Evolutionary conservation across 352 stramenopile genomes (phyloP).

Genomic region (Pseudoperonospora humuli): DNA sequence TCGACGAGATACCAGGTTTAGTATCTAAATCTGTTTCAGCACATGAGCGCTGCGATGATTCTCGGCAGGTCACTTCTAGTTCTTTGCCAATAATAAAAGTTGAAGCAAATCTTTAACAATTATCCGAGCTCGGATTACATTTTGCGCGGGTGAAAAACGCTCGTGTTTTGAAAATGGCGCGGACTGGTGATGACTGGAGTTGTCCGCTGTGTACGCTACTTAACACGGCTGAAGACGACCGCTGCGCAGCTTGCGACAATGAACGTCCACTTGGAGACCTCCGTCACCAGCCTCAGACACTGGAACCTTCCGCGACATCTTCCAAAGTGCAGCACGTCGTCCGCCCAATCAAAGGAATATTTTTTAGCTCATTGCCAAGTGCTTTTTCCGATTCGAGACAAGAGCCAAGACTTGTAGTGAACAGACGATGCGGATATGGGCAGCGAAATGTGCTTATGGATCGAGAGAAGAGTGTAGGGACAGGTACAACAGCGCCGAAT

Average conservation of each 20-base stretch:
- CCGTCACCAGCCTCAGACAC: neutral
- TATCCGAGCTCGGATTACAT: too few species aligned
- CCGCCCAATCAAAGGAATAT: conserved; percentile 25
- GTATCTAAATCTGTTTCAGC: too few species aligned
- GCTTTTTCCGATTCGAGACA: conserved; percentile 16
- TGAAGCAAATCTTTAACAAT: too few species aligned
- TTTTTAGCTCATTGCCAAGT: conserved; percentile 31
- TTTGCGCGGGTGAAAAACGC: neutral
- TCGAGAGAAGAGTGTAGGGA: conserved; percentile 5
- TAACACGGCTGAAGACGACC: conserved; percentile 36
- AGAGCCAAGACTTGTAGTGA: conserved; percentile 31
- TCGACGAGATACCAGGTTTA: too few species aligned
- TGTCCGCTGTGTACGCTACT: conserved; percentile 63
- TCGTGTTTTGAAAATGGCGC: conserved; percentile 26
- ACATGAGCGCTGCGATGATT: too few species aligned
- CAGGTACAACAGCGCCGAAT: neutral
- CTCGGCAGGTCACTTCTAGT: too few species aligned
- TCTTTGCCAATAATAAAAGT: too few species aligned
- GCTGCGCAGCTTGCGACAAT: conserved; percentile 50
- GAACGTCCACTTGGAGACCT: conserved; percentile 12
- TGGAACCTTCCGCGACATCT: conserved; percentile 1
- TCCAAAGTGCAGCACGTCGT: conserved; percentile 7
- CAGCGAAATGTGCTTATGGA: neutral
- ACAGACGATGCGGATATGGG: conserved; percentile 15
- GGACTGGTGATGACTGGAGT: conserved; percentile 43